Conservation (phyloP, 108 stramenopile species). For the Mayamaea pseudoterrestris region DNA sequence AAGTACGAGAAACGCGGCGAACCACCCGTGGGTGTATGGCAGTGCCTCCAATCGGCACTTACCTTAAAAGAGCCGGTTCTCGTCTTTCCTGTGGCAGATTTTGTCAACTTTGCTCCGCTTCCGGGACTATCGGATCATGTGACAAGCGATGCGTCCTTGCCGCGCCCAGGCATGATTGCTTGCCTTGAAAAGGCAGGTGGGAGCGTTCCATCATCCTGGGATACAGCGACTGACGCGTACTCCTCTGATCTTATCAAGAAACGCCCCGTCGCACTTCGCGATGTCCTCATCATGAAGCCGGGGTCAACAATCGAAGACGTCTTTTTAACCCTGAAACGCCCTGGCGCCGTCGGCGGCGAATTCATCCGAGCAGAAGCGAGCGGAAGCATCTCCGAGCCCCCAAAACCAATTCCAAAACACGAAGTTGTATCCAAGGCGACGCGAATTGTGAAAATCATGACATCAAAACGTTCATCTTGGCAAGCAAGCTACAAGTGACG, state of each 20-base stretch:
- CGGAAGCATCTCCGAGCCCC: constrained; percentile 42
- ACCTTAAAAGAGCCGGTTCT: constrained; percentile 43
- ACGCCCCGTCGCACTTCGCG: constrained; percentile 24
- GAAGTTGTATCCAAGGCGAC: constrained; percentile 33
- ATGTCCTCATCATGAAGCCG: constrained; percentile 70
- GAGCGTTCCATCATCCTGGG: constrained; percentile 44
- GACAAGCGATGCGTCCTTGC: constrained; percentile 43
- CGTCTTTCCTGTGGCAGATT: constrained; percentile 70
- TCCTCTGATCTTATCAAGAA: constrained; percentile 6
- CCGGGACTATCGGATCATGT: constrained; percentile 40
- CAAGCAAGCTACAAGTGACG: constrained; percentile 17
- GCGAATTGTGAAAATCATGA: constrained; percentile 73
- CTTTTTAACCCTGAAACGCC: constrained; percentile 46
- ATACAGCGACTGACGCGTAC: constrained; percentile 21
- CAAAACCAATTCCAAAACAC: constrained; percentile 50
- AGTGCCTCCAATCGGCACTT: constrained; percentile 59
- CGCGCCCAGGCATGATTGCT: constrained; percentile 49
- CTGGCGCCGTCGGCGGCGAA: constrained; percentile 65
- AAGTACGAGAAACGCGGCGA: neutral
- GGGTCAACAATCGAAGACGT: constrained; percentile 82
- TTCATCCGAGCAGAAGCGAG: constrained; percentile 77
- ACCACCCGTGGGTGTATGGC: constrained; percentile 46
- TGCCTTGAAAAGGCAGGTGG: constrained; percentile 57
- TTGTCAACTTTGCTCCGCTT: constrained; percentile 51
- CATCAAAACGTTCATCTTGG: constrained; percentile 58